phyloP scores from a whole-genome alignment of 2,329 filamentous ascomycete genomes.

The Sporothrix schenckii region DNA sequence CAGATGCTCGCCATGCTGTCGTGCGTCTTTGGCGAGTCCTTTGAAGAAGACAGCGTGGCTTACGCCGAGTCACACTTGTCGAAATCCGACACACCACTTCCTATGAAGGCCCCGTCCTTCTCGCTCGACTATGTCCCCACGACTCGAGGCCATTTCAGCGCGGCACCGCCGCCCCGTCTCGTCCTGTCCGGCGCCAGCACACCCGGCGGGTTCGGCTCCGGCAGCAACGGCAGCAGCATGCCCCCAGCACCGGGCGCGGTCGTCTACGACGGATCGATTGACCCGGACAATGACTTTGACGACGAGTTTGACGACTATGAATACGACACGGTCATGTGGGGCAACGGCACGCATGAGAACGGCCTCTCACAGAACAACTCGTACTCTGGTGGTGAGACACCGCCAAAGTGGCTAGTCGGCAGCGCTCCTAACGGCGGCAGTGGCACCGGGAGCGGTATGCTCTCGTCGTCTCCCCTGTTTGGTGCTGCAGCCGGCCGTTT shows the following conservation, averaged over 20 bases:
- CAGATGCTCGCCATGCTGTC: constrained; percentile 75
- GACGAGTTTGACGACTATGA: constrained; percentile 57
- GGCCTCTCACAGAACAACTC: constrained; percentile 50
- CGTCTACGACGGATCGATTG: constrained; percentile 34
- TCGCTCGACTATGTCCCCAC: constrained; percentile 68
- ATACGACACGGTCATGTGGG: constrained; percentile 60
- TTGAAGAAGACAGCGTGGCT: constrained; percentile 61
- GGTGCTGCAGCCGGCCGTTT: constrained; percentile 50
- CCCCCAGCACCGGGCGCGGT: constrained; percentile 29
- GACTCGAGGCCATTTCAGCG: constrained; percentile 36
- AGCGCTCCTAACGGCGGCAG: constrained; percentile 41
- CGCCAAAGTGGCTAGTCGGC: constrained; percentile 55
- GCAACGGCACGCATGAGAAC: constrained; percentile 53
- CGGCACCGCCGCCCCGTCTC: constrained; percentile 14
- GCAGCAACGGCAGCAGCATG: constrained; percentile 30
- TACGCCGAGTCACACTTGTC: constrained; percentile 61
- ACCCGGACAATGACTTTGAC: constrained; percentile 38
- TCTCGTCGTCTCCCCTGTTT: constrained; percentile 59
- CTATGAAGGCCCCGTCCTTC: constrained; percentile 67
- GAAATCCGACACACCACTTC: constrained; percentile 63
- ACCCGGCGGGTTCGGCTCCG: constrained; percentile 41
- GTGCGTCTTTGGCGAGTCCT: constrained; percentile 67
- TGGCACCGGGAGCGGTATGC: constrained; percentile 44
- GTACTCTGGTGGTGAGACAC: constrained; percentile 65
- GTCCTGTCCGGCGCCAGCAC: constrained; percentile 42